Conservation (phyloP, 2,329 filamentous ascomycete genomes). For the Ascochyta fabae region DNA sequence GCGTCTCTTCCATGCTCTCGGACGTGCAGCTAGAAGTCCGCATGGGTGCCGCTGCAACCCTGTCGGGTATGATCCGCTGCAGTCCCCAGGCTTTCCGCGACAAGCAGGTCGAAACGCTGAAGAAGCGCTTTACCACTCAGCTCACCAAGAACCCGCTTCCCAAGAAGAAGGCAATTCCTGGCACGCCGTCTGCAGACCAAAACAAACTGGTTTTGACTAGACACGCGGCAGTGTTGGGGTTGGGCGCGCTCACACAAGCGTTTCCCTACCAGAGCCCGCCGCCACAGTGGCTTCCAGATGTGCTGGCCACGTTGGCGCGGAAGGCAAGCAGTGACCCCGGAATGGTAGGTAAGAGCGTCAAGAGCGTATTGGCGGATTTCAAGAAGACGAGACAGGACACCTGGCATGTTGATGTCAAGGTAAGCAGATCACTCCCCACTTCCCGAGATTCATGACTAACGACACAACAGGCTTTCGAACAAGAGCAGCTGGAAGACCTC, state of each 20-base stretch:
- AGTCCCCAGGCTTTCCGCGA: conserved; percentile 82
- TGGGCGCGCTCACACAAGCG: conserved; percentile 90
- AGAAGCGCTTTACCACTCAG: conserved; percentile 77
- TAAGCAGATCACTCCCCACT: conserved; percentile 54
- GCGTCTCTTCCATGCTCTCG: conserved; percentile 93
- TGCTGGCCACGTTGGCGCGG: conserved; percentile 82
- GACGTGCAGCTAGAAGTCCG: conserved; percentile 94
- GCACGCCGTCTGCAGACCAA: conserved; percentile 73
- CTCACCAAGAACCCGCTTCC: conserved; percentile 87
- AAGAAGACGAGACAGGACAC: conserved; percentile 99
- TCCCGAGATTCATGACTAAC: neutral
- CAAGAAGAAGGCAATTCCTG: conserved; percentile 62
- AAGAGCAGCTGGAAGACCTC: conserved; percentile 91
- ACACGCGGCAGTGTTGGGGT: conserved; percentile 88
- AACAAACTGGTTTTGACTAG: conserved; percentile 80
- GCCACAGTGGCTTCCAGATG: conserved; percentile 90
- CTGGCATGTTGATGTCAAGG: conserved; percentile 98
- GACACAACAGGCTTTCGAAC: conserved; percentile 72
- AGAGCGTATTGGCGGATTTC: conserved; percentile 92
- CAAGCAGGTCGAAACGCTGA: conserved; percentile 76
- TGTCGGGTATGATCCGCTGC: conserved; percentile 98
- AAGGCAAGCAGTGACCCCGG: conserved; percentile 88
- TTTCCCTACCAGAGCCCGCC: conserved; percentile 96
- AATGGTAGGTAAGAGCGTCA: conserved; percentile 93
- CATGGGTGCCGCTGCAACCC: conserved; percentile 86